Percentiles rank a stretch among this genome's conserved stretches.
Conservation (phyloP, 495 filamentous ascomycete species). For the Penicillium paxilli region DNA sequence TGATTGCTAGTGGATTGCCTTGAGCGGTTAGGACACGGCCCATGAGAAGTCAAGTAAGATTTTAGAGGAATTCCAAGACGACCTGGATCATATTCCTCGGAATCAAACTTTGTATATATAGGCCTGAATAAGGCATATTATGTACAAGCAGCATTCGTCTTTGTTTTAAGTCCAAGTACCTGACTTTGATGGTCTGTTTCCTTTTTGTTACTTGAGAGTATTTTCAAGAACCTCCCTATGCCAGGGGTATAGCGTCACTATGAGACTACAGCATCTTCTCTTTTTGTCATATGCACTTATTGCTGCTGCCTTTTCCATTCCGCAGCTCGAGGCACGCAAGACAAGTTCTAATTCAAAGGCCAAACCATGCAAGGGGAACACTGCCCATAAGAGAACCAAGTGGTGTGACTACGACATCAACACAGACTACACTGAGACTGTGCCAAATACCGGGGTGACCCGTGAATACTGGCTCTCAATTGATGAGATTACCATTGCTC, state of each 20-base stretch:
- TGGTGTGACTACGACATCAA: slow-evolving; percentile 53
- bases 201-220: not conserved
- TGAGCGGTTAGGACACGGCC: not conserved
- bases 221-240: not conserved
- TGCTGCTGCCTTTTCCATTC: slow-evolving; percentile 1
- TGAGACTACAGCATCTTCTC: not conserved
- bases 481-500: slow-evolving; percentile 60
- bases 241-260: not conserved
- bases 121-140: not conserved
- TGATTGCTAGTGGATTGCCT: not conserved
- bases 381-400: slow-evolving; percentile 33
- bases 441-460: slow-evolving; percentile 40
- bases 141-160: not conserved
- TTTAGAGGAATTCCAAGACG: not conserved
- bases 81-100: not conserved
- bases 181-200: not conserved
- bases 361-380: slow-evolving; percentile 37
- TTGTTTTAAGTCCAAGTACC: not conserved
- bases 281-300: not conserved
- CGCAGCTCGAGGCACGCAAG: slow-evolving; percentile 4
- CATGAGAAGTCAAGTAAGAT: not conserved
- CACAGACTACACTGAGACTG: slow-evolving; percentile 51
- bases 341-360: not conserved
- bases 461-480: slow-evolving; percentile 35
- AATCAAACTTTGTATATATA: not conserved